Base-by-base conservation (phyloP, 257 asterid species). In the Solanum neorickii region DNA sequence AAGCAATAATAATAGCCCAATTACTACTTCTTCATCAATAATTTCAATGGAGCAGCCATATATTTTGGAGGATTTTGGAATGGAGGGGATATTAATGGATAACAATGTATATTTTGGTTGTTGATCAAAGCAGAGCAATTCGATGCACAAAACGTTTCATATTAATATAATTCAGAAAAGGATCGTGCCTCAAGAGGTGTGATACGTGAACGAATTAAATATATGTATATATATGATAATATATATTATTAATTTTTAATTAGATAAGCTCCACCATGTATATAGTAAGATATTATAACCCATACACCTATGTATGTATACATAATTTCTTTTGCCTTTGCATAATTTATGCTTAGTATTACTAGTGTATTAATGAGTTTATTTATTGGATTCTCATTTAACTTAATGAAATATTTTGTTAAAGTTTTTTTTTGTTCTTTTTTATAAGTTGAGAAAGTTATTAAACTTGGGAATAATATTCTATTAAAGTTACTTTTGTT, bases 1-100 rank as follows among this genome's bases (percentile, higher is more conserved):
- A 21, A 93, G 92, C 91, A 93, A 91, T 85, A 94, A 92, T 46
- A 92, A 56, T 56, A 56, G 65, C 90, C 65, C 95, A 2, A 90
- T 86, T 75, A 41, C 21, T 41, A 49, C 83, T 37, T 88, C 83
- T 42, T 88, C 94, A 59, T 91, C 98, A 0, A 68, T 65, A 66
- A 89, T 72, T 37, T 60, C 93, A 4, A 88, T 87, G 89, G 91
- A 86, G 46, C 87, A 85, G 14, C 88, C 90, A 27, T 89, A 89
- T 3, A 91, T 91, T 62, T 78, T 89, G 0, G 94, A 93, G 11
- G 95, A 88, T 16, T 92, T 88, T 33, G 95, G 92, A 25, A 88
- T 93, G 90, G 93, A 89, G 1, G 93, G 90, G 56, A 31, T 91
- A 10, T 12, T 84, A 18, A 49, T 56, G 56, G 69, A 68, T 31